Conservation (phyloP, 2,329 filamentous ascomycete species). For the Cladosporium sp. region DNA sequence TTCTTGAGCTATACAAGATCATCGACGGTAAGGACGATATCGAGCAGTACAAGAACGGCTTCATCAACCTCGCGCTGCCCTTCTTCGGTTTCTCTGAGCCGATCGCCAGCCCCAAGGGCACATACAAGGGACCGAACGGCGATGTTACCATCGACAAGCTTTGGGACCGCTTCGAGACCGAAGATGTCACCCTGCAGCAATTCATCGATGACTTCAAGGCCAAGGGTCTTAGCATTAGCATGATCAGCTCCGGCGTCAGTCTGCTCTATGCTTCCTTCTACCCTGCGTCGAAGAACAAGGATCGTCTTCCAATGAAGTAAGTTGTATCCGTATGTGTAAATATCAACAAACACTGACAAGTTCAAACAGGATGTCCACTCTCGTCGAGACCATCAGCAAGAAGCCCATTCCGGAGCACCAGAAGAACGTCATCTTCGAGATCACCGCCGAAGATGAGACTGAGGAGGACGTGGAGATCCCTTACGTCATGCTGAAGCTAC, state of each 20-base stretch:
- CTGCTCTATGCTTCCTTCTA: slow-evolving; percentile 94
- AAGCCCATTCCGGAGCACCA: slow-evolving; percentile 87
- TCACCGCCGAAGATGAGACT: slow-evolving; percentile 81
- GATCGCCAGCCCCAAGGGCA: slow-evolving; percentile 87
- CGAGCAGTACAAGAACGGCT: slow-evolving; percentile 99
- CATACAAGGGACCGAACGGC: slow-evolving; percentile 73
- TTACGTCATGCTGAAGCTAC: slow-evolving; percentile 84
- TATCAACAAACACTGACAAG: slow-evolving; percentile 20
- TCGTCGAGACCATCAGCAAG: slow-evolving; percentile 86
- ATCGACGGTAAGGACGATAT: slow-evolving; percentile 94
- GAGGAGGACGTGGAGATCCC: slow-evolving; percentile 96
- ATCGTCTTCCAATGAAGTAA: slow-evolving; percentile 68
- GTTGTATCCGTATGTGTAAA: slow-evolving; percentile 26
- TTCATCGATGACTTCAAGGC: slow-evolving; percentile 73
- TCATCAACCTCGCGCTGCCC: slow-evolving; percentile 90
- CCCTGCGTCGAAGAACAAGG: slow-evolving; percentile 74
- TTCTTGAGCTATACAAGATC: slow-evolving; percentile 93
- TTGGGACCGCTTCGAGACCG: slow-evolving; percentile 94
- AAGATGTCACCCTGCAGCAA: slow-evolving; percentile 78
- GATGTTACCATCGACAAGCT: slow-evolving; percentile 88
- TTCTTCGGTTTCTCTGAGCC: slow-evolving; percentile 99
- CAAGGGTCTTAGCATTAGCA: slow-evolving; percentile 76
- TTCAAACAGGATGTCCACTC: slow-evolving; percentile 68
- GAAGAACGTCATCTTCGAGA: slow-evolving; percentile 94
- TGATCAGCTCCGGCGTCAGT: slow-evolving; percentile 97